phyloP scores from a whole-genome alignment of 352 stramenopile genomes.

The Phytopythium litorale region DNA sequence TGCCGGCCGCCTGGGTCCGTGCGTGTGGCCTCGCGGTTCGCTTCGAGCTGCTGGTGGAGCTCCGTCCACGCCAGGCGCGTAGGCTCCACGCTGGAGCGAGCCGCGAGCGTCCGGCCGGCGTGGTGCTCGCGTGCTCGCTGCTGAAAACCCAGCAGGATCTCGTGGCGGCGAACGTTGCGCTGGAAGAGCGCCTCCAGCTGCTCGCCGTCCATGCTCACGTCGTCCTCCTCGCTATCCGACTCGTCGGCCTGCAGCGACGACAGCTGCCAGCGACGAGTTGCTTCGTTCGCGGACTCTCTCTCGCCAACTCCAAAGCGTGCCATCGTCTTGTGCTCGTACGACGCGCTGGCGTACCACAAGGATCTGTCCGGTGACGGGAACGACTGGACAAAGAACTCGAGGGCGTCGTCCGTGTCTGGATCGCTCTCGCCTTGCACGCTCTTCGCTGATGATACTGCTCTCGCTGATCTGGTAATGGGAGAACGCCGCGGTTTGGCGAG shows the following conservation, averaged over 20 bases:
- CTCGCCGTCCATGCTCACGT: conserved; percentile 34
- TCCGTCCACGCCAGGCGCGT: conserved; percentile 27
- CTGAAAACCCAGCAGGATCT: conserved; percentile 56
- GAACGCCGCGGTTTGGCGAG: neutral
- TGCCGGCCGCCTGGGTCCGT: neutral
- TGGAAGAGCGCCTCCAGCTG: conserved; percentile 58
- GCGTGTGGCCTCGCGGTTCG: conserved; percentile 10
- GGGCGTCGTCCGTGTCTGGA: conserved; percentile 15
- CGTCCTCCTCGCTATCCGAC: conserved; percentile 17
- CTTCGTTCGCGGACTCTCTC: neutral
- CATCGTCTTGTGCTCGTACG: neutral
- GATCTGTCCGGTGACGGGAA: conserved; percentile 1
- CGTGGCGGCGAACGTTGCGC: conserved; percentile 53
- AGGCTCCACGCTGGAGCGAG: conserved; percentile 5
- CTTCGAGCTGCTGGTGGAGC: conserved; percentile 34
- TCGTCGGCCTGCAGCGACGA: conserved; percentile 13
- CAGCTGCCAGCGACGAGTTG: conserved; percentile 11
- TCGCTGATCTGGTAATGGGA: neutral
- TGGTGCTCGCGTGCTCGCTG: conserved; percentile 11
- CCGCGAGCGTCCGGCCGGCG: conserved; percentile 3
- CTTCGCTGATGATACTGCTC: neutral
- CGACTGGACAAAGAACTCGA: conserved; percentile 34
- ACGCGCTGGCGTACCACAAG: conserved; percentile 6
- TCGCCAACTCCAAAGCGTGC: neutral
- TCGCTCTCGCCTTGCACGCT: neutral